Conservation (phyloP, 2,329 filamentous ascomycete genomes). For the Ceratocystis variospora region DNA sequence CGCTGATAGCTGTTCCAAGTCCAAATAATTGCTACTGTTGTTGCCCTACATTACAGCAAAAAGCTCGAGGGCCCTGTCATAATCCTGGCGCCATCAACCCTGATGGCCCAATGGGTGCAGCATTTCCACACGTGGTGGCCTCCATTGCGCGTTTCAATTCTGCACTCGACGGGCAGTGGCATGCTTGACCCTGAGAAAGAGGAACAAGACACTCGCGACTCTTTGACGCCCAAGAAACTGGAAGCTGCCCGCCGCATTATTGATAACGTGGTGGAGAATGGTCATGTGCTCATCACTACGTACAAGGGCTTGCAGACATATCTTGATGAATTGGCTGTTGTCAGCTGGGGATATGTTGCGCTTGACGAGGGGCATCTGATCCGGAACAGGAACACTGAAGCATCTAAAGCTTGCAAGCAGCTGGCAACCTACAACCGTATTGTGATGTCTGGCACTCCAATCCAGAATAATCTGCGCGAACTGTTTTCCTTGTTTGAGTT, state of each 20-base stretch:
- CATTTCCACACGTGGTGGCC: constrained; percentile 99
- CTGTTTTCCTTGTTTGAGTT: constrained; percentile 98
- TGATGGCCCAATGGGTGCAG: constrained; percentile 95
- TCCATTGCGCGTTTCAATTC: constrained; percentile 85
- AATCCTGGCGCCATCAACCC: constrained; percentile 83
- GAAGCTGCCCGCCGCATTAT: constrained; percentile 68
- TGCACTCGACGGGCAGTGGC: constrained; percentile 90
- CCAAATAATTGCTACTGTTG: constrained; percentile 61
- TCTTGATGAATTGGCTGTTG: constrained; percentile 62
- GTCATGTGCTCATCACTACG: constrained; percentile 88
- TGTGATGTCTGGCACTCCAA: constrained; percentile 89
- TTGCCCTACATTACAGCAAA: constrained; percentile 82
- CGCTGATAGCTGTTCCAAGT: constrained; percentile 26
- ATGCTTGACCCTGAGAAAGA: constrained; percentile 73
- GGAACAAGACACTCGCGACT: constrained; percentile 38
- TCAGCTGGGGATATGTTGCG: constrained; percentile 86
- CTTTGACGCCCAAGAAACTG: constrained; percentile 35
- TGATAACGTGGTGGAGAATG: constrained; percentile 64
- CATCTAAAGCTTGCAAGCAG: constrained; percentile 92
- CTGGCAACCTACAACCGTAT: constrained; percentile 77
- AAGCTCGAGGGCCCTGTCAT: constrained; percentile 74
- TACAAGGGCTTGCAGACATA: constrained; percentile 95
- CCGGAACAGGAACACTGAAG: constrained; percentile 85
- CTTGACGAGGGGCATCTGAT: constrained; percentile 98
- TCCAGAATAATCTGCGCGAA: constrained; percentile 93